These are phyloP conservation scores for Cyclospora cayetanensis DNA, from an alignment of 169 alveolate species.

Conservation along the genomic window DNA sequence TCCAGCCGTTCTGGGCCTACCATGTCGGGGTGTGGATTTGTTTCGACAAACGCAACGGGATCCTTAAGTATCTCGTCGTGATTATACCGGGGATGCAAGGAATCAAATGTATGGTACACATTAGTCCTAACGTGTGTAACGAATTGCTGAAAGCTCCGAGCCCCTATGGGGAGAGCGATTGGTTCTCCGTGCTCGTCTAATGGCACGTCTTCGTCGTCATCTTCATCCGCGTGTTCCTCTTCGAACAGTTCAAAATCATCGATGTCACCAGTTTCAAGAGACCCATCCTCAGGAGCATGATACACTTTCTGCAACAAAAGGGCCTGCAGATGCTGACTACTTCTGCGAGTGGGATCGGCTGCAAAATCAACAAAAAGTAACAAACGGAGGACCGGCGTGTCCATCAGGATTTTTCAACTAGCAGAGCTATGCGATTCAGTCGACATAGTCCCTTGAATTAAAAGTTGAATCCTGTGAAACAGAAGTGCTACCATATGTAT, in stretches of 20 bases:
- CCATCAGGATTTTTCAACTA: too few species aligned
- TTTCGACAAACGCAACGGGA: slow-evolving; percentile 48
- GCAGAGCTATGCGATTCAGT: too few species aligned
- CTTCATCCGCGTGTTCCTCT: slow-evolving; percentile 50
- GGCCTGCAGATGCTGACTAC: background rate
- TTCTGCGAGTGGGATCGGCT: slow-evolving; percentile 48
- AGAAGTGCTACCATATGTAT: too few species aligned
- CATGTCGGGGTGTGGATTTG: slow-evolving; percentile 58
- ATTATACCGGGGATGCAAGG: slow-evolving; percentile 35
- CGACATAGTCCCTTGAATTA: too few species aligned
- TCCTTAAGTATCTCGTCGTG: slow-evolving; percentile 36
- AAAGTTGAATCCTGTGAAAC: too few species aligned
- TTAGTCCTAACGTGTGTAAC: slow-evolving; percentile 53
- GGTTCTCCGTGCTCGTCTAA: slow-evolving; percentile 41
- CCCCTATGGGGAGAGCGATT: slow-evolving; percentile 29
- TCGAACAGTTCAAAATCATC: slow-evolving; percentile 51
- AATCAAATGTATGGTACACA: slow-evolving; percentile 67
- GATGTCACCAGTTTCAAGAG: background rate
- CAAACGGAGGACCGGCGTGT: too few species aligned
- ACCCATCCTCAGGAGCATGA: slow-evolving; percentile 61
- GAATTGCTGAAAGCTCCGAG: slow-evolving; percentile 61
- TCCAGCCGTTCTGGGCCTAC: slow-evolving; percentile 49
- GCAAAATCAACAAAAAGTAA: background rate
- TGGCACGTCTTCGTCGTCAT: slow-evolving; percentile 47
- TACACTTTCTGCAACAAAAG: slow-evolving; percentile 60